phyloP scores from a whole-genome alignment of 1,284 basidiomycete genomes.

The Wallemia hederae region DNA sequence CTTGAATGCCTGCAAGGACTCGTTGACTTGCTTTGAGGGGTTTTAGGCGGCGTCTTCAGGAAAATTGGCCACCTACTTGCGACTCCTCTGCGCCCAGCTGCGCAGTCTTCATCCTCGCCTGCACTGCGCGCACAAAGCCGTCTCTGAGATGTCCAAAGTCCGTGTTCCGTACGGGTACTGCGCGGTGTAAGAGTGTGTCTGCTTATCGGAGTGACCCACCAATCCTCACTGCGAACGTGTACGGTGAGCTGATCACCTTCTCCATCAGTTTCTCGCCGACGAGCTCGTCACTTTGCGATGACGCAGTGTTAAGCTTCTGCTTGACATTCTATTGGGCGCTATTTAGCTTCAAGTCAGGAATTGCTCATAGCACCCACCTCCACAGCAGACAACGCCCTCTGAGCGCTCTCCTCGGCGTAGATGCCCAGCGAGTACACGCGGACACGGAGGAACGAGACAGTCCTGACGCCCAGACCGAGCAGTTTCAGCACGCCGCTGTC shows the following conservation, averaged over 20 bases:
- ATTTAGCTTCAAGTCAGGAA: background rate
- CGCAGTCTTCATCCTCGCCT: conserved; percentile 23
- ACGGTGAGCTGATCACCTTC: conserved; percentile 28
- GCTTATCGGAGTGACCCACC: conserved; percentile 17
- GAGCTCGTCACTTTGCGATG: conserved; percentile 10
- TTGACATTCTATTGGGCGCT: background rate
- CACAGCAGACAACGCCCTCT: conserved; percentile 3
- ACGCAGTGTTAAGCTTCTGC: background rate
- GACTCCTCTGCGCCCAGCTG: conserved; percentile 1
- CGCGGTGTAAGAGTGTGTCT: conserved; percentile 1
- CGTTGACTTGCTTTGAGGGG: conserved; percentile 11
- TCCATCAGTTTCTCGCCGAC: conserved; percentile 38
- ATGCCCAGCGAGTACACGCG: conserved; percentile 62
- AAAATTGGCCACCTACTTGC: background rate
- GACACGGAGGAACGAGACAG: conserved; percentile 47
- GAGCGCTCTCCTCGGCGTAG: conserved; percentile 34
- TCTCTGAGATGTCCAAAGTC: conserved; percentile 56
- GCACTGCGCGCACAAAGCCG: conserved; percentile 48
- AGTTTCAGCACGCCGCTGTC: conserved; percentile 25
- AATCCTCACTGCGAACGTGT: conserved; percentile 40
- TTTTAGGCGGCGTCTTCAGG: background rate
- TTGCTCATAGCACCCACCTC: too few relatives aligned
- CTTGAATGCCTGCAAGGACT: conserved; percentile 17
- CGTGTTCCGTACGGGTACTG: conserved; percentile 53
- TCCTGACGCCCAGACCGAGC: conserved; percentile 50